Evolutionary conservation across 2,329 filamentous ascomycete species (phyloP).

Genomic region (Talaromyces sp.): DNA sequence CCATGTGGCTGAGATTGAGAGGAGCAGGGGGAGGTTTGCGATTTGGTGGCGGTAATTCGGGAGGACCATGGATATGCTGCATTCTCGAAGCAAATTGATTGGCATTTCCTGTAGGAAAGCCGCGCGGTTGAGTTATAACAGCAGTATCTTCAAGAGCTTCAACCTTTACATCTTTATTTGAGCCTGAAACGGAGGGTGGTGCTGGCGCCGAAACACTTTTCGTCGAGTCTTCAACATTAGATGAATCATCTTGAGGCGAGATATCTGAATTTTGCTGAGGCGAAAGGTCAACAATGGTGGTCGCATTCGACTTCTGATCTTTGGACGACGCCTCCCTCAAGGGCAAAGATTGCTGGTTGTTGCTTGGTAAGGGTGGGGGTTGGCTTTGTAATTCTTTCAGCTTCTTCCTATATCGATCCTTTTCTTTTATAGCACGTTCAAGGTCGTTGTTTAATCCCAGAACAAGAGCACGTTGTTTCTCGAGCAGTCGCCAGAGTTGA

Average conservation of each 20-base stretch:
- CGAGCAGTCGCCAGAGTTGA: slow-evolving; percentile 90
- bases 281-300: background rate
- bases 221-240: background rate
- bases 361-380: slow-evolving; percentile 34
- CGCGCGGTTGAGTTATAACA: background rate
- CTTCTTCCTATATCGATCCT: slow-evolving; percentile 88
- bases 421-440: slow-evolving; percentile 84
- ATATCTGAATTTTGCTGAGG: background rate
- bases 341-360: slow-evolving; percentile 15
- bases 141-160: background rate
- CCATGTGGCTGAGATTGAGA: slow-evolving; percentile 59
- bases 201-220: background rate
- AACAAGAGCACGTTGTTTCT: slow-evolving; percentile 94
- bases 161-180: background rate
- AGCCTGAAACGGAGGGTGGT: background rate
- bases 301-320: background rate
- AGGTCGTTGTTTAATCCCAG: slow-evolving; percentile 90
- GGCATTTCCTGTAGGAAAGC: background rate
- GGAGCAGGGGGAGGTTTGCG: slow-evolving; percentile 84
- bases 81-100: background rate
- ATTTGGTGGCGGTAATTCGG: slow-evolving; percentile 51
- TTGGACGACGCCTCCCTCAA: background rate
- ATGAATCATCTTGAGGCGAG: background rate
- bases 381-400: slow-evolving; percentile 66
- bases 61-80: slow-evolving; percentile 2